Evolutionary conservation across 2,329 filamentous ascomycete genomes (phyloP), one percentile per base, ranked within the genome.

Genomic region (Talaromyces albobiverticillius): DNA sequence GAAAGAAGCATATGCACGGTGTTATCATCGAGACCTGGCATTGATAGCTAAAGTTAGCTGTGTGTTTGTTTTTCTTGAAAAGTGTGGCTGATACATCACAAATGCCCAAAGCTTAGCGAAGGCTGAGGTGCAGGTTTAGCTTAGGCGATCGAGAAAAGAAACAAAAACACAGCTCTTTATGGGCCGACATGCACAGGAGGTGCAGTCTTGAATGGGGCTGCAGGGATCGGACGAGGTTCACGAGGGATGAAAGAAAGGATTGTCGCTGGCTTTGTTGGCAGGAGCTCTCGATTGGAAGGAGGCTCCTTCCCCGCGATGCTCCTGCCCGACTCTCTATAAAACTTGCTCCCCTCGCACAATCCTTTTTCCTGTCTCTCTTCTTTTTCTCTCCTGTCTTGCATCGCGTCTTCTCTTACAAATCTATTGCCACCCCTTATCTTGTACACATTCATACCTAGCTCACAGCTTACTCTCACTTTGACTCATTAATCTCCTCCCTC

Each of bases 61-160:
- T 8, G 8, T 2, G 6, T n/a, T n/a, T n/a, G n/a, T n/a, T n/a
- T n/a, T n/a, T n/a, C n/a, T n/a, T n/a, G n/a, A n/a, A n/a, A n/a
- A n/a, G n/a, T n/a, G n/a, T n/a, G 41, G 41, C 50, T 38, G 50
- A 52, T 52, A 52, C 41, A 29, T 52, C 50, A 52, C 18, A 52
- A 52, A 29, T 23, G 16, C 6, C 14, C 16, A 31, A 20, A 18
- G 32, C 32, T 52, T 18, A 22, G n/a, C 49, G 16, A 40, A 10
- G 16, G 18, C 7, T 11, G 7, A 40, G 7, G 18, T 22, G 36
- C 36, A 40, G 36, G 18, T n/a, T n/a, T n/a, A n/a, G n/a, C n/a
- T n/a, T n/a, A n/a, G n/a, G n/a, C n/a, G n/a, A n/a, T 9, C n/a
- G 16, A 16, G 36, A 14, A 38, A 16, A 40, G 36, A 9, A 20